Base-by-base conservation (phyloP, 495 filamentous ascomycete species). In the Aspergillus steynii region DNA sequence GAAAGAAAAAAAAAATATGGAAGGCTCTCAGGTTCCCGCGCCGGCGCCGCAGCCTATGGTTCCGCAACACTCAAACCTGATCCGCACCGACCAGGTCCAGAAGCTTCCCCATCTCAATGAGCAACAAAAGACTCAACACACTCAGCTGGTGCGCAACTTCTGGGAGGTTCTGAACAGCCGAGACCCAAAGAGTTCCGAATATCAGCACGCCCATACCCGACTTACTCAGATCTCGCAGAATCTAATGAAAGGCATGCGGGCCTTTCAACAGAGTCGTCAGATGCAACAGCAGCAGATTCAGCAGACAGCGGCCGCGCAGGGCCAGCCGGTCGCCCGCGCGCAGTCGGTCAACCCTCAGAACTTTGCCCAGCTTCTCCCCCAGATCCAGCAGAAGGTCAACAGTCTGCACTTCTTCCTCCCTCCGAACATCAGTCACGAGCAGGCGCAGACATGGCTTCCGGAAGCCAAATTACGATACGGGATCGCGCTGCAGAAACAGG, bases 121-220 rank as follows among this genome's bases (percentile, higher is more conserved):
- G 4, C 81, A 88, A 12, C 86, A 90, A 56, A 90, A 87, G 64
- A 58, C 65, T 8, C 88, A 89, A 67, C 91, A 92, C 60, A 82
- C 89, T 55, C 72, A 80, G 50, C 81, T 89, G 3, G 80, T 94
- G 12, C 80, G 81, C 20, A 70, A 64, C 14, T 72, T 93, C 9
- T 91, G 88, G 82, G 72, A 78, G 14, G 66, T 78, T 9, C 81
- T 93, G 45, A 86, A 89, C 48, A 82, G 67, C 15, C 80, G 83
- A n/a, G 75, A 82, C 7, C 71, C 78, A 5, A 80, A 85, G 15
- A 83, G 78, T 3, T 58, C 73, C 1, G 84, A 88, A 55, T 86
- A 90, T 52, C 76, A 80, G 55, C 70, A 74, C 1, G 90, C 91
- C 0, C 86, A 88, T 67, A 72, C 74, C 12, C 90, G 87, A 68